These are phyloP conservation scores for Plasmodium inui DNA, from an alignment of 169 alveolate genomes.

Conservation along the genomic window DNA sequence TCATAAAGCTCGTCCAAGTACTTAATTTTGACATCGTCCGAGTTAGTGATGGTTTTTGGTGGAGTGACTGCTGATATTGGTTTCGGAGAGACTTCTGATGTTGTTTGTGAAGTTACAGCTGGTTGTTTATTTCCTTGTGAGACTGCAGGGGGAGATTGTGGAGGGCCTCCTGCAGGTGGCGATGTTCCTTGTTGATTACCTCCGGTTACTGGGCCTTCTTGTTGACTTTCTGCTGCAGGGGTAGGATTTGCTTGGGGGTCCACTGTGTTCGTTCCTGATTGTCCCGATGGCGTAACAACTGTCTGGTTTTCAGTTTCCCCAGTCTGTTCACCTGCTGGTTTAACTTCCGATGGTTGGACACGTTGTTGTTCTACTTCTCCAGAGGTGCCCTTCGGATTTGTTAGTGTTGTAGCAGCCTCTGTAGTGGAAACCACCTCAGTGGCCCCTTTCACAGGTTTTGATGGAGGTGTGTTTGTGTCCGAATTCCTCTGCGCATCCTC, in stretches of 20 bases:
- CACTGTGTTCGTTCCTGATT: too few species aligned
- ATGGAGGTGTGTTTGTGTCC: background rate
- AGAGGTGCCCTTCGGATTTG: background rate
- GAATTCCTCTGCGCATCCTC: background rate
- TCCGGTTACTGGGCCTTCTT: background rate
- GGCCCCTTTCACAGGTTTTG: background rate
- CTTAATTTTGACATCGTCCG: background rate
- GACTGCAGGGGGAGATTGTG: too few species aligned
- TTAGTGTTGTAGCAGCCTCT: background rate
- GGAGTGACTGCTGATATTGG: background rate
- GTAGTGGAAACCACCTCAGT: background rate
- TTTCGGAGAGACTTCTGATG: background rate
- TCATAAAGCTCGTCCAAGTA: constrained; percentile 1
- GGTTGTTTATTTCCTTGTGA: background rate
- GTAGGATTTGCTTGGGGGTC: too few species aligned
- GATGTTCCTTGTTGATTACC: background rate
- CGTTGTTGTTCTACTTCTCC: background rate
- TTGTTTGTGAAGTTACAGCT: background rate
- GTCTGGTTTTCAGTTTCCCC: background rate
- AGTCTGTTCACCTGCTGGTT: background rate
- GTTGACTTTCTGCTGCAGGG: background rate
- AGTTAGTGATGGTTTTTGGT: background rate
- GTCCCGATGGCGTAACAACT: background rate
- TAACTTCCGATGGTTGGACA: background rate
- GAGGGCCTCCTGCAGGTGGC: too few species aligned